Evolutionary conservation across 2,329 filamentous ascomycete genomes (phyloP).

Genomic region (Colletotrichum liaoningense): DNA sequence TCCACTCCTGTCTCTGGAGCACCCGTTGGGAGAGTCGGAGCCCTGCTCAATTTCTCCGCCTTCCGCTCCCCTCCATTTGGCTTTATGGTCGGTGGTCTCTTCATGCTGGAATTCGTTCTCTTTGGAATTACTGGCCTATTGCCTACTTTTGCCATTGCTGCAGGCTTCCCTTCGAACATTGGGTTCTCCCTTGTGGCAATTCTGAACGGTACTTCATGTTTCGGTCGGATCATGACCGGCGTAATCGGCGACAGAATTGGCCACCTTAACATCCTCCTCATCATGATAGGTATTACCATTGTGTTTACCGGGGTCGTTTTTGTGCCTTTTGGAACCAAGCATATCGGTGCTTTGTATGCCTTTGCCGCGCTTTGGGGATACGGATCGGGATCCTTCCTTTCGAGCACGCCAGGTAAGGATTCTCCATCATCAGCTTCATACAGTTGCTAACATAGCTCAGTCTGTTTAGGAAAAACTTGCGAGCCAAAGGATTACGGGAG

Average conservation of each 20-base stretch:
- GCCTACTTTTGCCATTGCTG: slow-evolving; percentile 55
- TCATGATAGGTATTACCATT: slow-evolving; percentile 48
- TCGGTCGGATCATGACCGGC: slow-evolving; percentile 57
- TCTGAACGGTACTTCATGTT: slow-evolving; percentile 53
- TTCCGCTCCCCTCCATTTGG: slow-evolving; percentile 54
- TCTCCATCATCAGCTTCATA: neutral
- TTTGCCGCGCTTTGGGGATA: slow-evolving; percentile 60
- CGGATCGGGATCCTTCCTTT: slow-evolving; percentile 59
- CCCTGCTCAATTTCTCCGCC: slow-evolving; percentile 50
- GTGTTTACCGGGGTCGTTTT: slow-evolving; percentile 55
- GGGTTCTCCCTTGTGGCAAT: slow-evolving; percentile 58
- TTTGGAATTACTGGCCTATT: slow-evolving; percentile 59
- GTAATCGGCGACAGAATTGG: slow-evolving; percentile 55
- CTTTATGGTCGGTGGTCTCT: slow-evolving; percentile 54
- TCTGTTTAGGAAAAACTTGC: slow-evolving; percentile 59
- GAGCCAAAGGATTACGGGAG: slow-evolving; percentile 58
- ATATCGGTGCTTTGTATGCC: slow-evolving; percentile 52
- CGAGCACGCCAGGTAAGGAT: slow-evolving; percentile 47
- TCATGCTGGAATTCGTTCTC: slow-evolving; percentile 60
- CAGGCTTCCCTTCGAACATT: slow-evolving; percentile 47
- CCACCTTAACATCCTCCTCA: slow-evolving; percentile 56
- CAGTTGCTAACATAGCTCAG: too few species aligned
- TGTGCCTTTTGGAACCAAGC: slow-evolving; percentile 55
- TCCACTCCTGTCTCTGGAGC: slow-evolving; percentile 12
- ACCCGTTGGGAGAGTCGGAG: neutral